Evolutionary conservation across 495 filamentous ascomycete genomes (phyloP).

Genomic region (Neurospora discreta): DNA sequence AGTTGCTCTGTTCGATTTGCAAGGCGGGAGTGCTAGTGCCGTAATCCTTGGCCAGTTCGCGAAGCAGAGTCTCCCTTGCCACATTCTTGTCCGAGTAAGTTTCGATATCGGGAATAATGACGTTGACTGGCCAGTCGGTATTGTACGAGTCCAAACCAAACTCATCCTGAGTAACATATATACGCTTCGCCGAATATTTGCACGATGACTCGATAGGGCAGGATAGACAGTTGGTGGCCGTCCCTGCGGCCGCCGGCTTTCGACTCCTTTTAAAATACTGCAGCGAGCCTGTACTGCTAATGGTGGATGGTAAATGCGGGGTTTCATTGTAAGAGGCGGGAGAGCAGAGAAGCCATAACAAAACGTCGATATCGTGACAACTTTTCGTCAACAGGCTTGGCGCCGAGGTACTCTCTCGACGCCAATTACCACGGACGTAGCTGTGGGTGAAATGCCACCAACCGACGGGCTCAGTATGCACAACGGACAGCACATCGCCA

Average conservation of each 20-base stretch:
- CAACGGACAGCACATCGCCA: constrained; percentile 77
- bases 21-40: constrained; percentile 33
- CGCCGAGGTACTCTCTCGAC: constrained; percentile 58
- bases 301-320: constrained; percentile 60
- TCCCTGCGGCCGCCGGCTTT: constrained; percentile 63
- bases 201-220: constrained; percentile 64
- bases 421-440: constrained; percentile 93
- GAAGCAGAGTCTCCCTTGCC: constrained; percentile 30
- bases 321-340: constrained; percentile 34
- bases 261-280: constrained; percentile 59
- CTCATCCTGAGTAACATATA: constrained; percentile 52
- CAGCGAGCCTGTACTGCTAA: constrained; percentile 61
- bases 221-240: constrained; percentile 77
- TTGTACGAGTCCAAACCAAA: constrained; percentile 42
- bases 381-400: constrained; percentile 85
- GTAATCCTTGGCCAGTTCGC: constrained; percentile 59
- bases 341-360: constrained; percentile 78
- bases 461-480: constrained; percentile 89
- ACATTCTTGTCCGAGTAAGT: constrained; percentile 40
- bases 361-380: constrained; percentile 86
- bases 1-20: constrained; percentile 51
- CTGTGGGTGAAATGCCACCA: constrained; percentile 95
- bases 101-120: constrained; percentile 87
- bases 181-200: constrained; percentile 68
- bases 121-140: constrained; percentile 69